A percentile compares a stretch with the other conserved stretches of the same genome.
These are phyloP conservation scores for Linnemannia hyalina DNA, from an alignment of 192 early-diverging fungal genomes.

Conservation along the genomic window DNA sequence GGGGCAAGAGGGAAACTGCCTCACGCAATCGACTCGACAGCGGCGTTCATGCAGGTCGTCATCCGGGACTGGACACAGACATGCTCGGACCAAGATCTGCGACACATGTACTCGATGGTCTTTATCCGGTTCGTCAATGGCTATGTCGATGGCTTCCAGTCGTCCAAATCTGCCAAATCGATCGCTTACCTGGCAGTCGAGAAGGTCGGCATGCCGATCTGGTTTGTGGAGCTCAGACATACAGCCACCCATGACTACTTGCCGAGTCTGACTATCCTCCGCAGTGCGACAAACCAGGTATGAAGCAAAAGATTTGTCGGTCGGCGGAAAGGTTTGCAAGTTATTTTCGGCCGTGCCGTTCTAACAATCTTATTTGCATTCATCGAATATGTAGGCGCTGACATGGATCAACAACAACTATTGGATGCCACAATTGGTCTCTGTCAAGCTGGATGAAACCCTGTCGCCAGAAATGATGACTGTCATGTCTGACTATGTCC, in stretches of 20 bases:
- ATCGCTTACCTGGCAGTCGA: slow-evolving; percentile 52
- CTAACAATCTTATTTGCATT: neutral
- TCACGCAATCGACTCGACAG: slow-evolving; percentile 74
- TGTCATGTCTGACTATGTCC: slow-evolving; percentile 37
- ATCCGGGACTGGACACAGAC: slow-evolving; percentile 62
- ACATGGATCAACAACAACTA: slow-evolving; percentile 54
- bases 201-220: slow-evolving; percentile 50
- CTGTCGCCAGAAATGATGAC: slow-evolving; percentile 24
- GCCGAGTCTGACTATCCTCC: slow-evolving; percentile 39
- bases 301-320: neutral
- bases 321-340: neutral
- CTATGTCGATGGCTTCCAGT: slow-evolving; percentile 53
- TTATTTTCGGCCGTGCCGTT: too few species aligned
- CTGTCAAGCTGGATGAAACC: slow-evolving; percentile 34
- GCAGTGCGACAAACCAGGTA: slow-evolving; percentile 47
- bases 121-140: slow-evolving; percentile 58
- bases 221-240: slow-evolving; percentile 49
- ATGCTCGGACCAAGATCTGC: slow-evolving; percentile 60
- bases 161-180: slow-evolving; percentile 43
- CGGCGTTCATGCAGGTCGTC: slow-evolving; percentile 69
- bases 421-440: slow-evolving; percentile 46
- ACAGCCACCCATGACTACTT: slow-evolving; percentile 52
- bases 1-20: slow-evolving; percentile 75
- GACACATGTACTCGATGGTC: slow-evolving; percentile 60
- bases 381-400: slow-evolving; percentile 30